phyloP scores from a whole-genome alignment of 2,329 filamentous ascomycete genomes.

The Colletotrichum noveboracense region DNA sequence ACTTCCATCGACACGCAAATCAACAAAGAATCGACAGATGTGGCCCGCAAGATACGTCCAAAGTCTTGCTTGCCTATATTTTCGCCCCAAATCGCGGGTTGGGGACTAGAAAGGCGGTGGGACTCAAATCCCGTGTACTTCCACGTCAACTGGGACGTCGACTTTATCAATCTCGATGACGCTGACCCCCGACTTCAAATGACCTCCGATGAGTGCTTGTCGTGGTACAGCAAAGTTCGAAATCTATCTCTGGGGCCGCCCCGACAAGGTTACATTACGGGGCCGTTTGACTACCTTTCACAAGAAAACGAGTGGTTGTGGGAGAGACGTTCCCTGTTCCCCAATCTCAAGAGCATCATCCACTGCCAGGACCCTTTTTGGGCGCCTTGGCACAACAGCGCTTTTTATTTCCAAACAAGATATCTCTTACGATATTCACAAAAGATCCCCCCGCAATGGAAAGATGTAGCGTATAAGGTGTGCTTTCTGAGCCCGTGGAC shows the following conservation, averaged over 20 bases:
- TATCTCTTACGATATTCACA: background rate
- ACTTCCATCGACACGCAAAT: background rate
- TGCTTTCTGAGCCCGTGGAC: background rate
- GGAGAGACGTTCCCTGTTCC: background rate
- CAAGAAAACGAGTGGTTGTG: background rate
- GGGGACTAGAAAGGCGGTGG: rapidly evolving
- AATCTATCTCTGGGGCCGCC: background rate
- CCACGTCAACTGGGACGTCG: background rate
- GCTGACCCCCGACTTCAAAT: rapidly evolving
- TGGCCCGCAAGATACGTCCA: background rate
- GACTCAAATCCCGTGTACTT: background rate
- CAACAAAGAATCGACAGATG: background rate
- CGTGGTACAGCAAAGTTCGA: rapidly evolving
- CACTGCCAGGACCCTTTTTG: background rate
- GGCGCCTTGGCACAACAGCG: background rate
- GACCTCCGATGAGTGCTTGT: rapidly evolving
- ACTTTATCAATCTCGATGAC: background rate
- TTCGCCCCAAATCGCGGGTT: rapidly evolving
- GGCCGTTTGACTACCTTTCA: background rate
- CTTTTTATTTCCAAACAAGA: background rate
- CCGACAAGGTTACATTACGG: rapidly evolving
- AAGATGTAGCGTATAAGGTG: background rate
- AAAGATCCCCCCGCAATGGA: background rate
- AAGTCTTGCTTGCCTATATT: background rate
- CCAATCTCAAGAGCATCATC: background rate